phyloP scores from a whole-genome alignment of 2,329 filamentous ascomycete genomes.

The Sporothrix phasma region DNA sequence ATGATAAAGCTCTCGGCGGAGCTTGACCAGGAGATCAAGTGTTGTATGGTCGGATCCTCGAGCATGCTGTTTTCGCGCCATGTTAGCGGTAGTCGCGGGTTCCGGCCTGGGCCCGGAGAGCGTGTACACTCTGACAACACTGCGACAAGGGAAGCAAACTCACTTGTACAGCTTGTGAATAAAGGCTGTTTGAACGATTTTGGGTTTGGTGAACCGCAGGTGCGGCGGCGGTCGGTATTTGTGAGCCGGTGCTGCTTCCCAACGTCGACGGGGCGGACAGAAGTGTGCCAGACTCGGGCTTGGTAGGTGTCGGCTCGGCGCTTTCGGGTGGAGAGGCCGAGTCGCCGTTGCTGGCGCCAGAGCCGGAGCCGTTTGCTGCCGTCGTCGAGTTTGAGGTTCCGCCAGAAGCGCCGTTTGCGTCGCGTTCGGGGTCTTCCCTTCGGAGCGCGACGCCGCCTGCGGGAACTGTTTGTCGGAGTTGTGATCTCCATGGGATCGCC shows the following conservation, averaged over 20 bases:
- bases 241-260: conserved; percentile 33
- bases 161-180: conserved; percentile 99
- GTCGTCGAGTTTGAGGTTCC: neutral
- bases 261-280: neutral
- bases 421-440: conserved; percentile 30
- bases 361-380: neutral
- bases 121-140: no score
- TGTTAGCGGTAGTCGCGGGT: neutral
- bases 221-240: conserved; percentile 41
- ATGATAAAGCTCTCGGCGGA: conserved; percentile 97
- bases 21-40: conserved; percentile 92
- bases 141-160: conserved; percentile 24
- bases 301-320: conserved; percentile 15
- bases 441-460: conserved; percentile 26
- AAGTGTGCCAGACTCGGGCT: neutral
- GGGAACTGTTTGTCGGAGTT: conserved; percentile 38
- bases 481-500: conserved; percentile 54
- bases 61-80: conserved; percentile 62
- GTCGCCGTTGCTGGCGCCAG: conserved; percentile 25
- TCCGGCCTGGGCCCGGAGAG: neutral
- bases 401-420: conserved; percentile 27
- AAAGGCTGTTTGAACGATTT: conserved; percentile 96
- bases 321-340: conserved; percentile 11
- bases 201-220: conserved; percentile 82
- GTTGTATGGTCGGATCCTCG: conserved; percentile 84